Conservation (phyloP, 495 filamentous ascomycete genomes). For the Aspergillus leporis region DNA sequence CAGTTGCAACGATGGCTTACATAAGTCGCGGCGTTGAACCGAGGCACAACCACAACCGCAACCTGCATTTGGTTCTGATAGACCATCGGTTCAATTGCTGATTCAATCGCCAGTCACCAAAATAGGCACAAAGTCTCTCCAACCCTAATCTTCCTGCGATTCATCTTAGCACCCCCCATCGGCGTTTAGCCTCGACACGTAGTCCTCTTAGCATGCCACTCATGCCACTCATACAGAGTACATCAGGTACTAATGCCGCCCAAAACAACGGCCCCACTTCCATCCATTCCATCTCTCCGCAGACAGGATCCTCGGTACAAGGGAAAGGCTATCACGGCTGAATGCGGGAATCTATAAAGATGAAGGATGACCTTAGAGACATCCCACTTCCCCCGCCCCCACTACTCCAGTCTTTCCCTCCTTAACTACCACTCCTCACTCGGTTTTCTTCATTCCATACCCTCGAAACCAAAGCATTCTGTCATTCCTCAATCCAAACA, state of each 20-base stretch:
- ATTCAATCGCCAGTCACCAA: background rate
- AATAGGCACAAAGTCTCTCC: background rate
- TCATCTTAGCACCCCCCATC: background rate
- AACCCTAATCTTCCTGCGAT: background rate
- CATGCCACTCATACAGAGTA: background rate
- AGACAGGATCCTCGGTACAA: background rate
- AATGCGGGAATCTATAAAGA: background rate
- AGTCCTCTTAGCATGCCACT: background rate
- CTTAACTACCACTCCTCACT: background rate
- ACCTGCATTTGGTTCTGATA: too few relatives aligned
- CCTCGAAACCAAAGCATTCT: background rate
- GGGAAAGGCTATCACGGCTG: background rate
- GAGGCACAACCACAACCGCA: too few relatives aligned
- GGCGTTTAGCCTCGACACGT: background rate
- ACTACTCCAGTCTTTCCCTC: background rate
- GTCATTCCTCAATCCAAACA: background rate
- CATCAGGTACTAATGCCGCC: background rate
- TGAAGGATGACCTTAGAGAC: background rate
- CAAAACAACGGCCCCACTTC: background rate
- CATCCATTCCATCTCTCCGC: background rate
- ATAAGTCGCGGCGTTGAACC: too few relatives aligned
- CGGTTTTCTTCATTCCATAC: background rate
- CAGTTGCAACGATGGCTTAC: too few relatives aligned
- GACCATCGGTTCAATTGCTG: too few relatives aligned
- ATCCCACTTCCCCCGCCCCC: slow-evolving; percentile 3